phyloP scores from a whole-genome alignment of 805 yeast genomes.

The Kazachstania viticola region DNA sequence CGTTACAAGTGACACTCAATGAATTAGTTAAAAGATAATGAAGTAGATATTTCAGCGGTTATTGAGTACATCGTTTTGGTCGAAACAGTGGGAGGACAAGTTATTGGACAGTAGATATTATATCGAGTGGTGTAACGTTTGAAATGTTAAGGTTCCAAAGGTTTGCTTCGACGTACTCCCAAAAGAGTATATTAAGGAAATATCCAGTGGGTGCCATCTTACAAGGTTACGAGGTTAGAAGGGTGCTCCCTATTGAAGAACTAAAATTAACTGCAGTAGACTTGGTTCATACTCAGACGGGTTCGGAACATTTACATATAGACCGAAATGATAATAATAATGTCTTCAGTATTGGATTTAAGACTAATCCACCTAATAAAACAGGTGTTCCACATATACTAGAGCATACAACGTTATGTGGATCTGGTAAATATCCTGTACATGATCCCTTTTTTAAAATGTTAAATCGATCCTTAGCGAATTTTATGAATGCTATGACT shows the following conservation, averaged over 20 bases:
- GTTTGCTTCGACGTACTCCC: constrained; percentile 18
- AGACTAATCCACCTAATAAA: constrained; percentile 89
- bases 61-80: no score
- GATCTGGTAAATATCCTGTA: constrained; percentile 83
- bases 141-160: constrained; percentile 20
- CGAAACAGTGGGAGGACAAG: no score
- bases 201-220: constrained; percentile 54
- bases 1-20: no score
- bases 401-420: constrained; percentile 94
- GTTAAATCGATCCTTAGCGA: constrained; percentile 88
- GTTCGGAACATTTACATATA: constrained; percentile 74
- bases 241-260: constrained; percentile 67
- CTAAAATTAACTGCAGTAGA: constrained; percentile 70
- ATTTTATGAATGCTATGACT: constrained; percentile 98
- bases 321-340: constrained; percentile 75
- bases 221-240: constrained; percentile 57
- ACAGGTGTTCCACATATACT: constrained; percentile 94
- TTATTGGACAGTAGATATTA: no score
- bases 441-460: constrained; percentile 96
- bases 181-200: constrained; percentile 30
- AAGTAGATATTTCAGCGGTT: no score
- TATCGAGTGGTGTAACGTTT: no score
- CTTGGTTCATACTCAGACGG: constrained; percentile 54
- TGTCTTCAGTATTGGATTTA: constrained; percentile 81
- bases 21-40: no score